Percentiles rank a stretch among this genome's conserved stretches.
phyloP scores from a whole-genome alignment of 2,329 filamentous ascomycete species.

The Pseudocercospora pini-densiflorae region DNA sequence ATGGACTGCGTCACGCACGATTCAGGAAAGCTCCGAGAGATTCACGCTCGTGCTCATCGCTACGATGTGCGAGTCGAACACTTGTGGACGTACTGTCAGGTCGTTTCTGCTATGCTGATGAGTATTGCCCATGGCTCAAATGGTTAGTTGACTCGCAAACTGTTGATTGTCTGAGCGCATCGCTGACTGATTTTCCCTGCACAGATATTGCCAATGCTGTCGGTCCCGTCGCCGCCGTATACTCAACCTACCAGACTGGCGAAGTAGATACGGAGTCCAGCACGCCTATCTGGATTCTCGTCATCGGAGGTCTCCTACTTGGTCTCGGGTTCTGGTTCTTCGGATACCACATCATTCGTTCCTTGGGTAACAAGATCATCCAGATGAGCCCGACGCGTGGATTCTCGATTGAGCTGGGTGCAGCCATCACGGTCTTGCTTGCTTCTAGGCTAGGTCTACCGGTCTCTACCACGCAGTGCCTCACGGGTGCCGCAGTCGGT shows the following conservation, averaged over 20 bases:
- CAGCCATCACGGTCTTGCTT: conserved; percentile 65
- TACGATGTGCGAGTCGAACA: conserved; percentile 66
- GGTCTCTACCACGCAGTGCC: conserved; percentile 67
- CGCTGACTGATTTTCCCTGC: too few species aligned
- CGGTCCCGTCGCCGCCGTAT: conserved; percentile 65
- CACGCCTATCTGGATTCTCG: conserved; percentile 66
- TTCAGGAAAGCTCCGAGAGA: conserved; percentile 43
- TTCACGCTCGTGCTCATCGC: conserved; percentile 60
- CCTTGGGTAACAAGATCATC: conserved; percentile 64
- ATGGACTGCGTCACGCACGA: conserved; percentile 40
- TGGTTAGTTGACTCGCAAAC: conserved; percentile 33
- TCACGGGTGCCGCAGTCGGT: conserved; percentile 64
- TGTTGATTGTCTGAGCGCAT: too few species aligned
- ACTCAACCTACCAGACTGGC: conserved; percentile 60
- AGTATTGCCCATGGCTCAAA: conserved; percentile 73
- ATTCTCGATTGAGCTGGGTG: conserved; percentile 64
- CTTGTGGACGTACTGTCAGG: conserved; percentile 67
- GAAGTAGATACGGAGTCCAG: conserved; percentile 50
- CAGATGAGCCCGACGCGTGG: conserved; percentile 64
- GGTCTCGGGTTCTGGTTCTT: conserved; percentile 64
- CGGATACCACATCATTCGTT: conserved; percentile 66
- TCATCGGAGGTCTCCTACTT: conserved; percentile 57
- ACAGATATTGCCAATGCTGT: conserved; percentile 61
- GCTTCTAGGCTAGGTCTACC: conserved; percentile 65
- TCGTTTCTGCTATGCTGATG: conserved; percentile 71